Evolutionary conservation across 495 filamentous ascomycete species (phyloP).

Genomic region (Physcia stellaris): DNA sequence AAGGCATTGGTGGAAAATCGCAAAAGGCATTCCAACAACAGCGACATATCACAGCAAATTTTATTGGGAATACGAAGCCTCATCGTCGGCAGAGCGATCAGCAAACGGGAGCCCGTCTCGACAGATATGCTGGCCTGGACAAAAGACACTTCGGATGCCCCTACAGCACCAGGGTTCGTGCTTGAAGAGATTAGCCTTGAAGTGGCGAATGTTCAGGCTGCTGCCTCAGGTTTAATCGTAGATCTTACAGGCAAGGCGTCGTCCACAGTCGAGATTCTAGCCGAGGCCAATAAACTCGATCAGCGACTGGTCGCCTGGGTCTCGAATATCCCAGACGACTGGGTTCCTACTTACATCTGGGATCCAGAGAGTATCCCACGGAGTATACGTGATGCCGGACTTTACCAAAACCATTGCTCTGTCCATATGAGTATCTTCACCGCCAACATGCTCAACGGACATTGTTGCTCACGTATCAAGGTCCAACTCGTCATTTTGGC

Average conservation of each 20-base stretch:
- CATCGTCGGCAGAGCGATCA: background rate
- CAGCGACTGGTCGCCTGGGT: background rate
- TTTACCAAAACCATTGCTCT: conserved; percentile 1
- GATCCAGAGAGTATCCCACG: background rate
- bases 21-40: background rate
- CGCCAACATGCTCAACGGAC: background rate
- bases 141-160: background rate
- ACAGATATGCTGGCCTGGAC: background rate
- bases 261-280: background rate
- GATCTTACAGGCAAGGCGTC: background rate
- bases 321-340: background rate
- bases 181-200: conserved; percentile 1
- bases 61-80: background rate
- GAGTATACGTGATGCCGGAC: background rate
- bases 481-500: background rate
- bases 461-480: background rate
- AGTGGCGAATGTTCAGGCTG: conserved; percentile 2
- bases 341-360: background rate
- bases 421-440: background rate
- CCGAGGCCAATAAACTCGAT: background rate
- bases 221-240: background rate
- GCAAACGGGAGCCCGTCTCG: background rate
- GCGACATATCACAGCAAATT: background rate
- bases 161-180: background rate
- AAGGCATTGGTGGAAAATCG: conserved; percentile 2